Conservation (phyloP, 1,284 basidiomycete species). For the Kwoniella shivajii region DNA sequence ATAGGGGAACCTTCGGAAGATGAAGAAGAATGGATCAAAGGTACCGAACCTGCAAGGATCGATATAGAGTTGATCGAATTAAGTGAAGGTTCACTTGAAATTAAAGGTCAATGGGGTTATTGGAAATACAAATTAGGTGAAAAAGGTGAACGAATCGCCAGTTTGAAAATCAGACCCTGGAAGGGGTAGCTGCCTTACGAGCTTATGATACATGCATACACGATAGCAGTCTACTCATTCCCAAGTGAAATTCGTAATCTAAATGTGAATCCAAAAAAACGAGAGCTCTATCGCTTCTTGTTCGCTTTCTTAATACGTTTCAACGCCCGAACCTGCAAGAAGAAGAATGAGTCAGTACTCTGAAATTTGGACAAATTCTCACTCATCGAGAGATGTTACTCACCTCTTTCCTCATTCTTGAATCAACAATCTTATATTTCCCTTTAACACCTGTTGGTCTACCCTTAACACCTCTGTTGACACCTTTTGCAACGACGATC, state of each 20-base stretch:
- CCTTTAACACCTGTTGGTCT: slow-evolving; percentile 96
- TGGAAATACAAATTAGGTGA: slow-evolving; percentile 24
- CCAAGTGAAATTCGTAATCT: background rate
- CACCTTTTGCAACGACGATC: slow-evolving; percentile 89
- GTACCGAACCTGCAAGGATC: slow-evolving; percentile 18
- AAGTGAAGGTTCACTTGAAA: slow-evolving; percentile 21
- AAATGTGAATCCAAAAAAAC: background rate
- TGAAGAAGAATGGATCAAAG: slow-evolving; percentile 24
- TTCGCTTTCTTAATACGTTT: slow-evolving; percentile 47
- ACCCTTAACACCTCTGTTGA: slow-evolving; percentile 86
- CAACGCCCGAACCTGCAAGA: slow-evolving; percentile 34
- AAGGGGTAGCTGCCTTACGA: background rate
- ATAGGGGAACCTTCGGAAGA: slow-evolving; percentile 14
- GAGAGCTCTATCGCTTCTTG: slow-evolving; percentile 38
- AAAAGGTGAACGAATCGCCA: slow-evolving; percentile 6
- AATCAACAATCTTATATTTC: slow-evolving; percentile 86
- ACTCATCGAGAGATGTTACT: slow-evolving; percentile 70
- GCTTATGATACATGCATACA: slow-evolving; percentile 20
- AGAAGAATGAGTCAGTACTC: background rate
- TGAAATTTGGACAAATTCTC: slow-evolving; percentile 42
- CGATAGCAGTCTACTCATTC: background rate
- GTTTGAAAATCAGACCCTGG: slow-evolving; percentile 17
- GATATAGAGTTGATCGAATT: slow-evolving; percentile 31
- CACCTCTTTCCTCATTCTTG: slow-evolving; percentile 53
- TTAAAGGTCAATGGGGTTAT: slow-evolving; percentile 26